Evolutionary conservation across 2,329 filamentous ascomycete species (phyloP).

Genomic region (Fusarium albosuccineum): DNA sequence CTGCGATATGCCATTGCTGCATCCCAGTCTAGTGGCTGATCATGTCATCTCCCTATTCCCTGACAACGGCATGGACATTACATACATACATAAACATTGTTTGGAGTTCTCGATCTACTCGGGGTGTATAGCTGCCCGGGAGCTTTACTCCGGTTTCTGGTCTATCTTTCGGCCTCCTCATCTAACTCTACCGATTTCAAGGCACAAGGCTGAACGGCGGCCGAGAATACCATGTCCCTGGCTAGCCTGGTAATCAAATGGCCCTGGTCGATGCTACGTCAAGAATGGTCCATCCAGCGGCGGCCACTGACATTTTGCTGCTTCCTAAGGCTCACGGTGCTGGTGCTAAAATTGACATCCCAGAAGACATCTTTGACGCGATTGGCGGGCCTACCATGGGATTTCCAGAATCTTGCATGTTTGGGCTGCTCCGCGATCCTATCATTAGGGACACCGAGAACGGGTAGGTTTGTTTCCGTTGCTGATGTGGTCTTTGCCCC

Average conservation of each 20-base stretch:
- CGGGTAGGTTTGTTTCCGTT: neutral
- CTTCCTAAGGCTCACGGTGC: constrained; percentile 27
- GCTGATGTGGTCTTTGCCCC: constrained; percentile 4
- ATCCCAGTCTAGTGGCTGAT: neutral
- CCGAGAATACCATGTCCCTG: constrained; percentile 15
- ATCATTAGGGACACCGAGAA: constrained; percentile 2
- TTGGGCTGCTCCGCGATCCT: constrained; percentile 24
- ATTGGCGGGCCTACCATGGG: constrained; percentile 35
- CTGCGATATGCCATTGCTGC: neutral
- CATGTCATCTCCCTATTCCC: neutral
- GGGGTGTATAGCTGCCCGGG: constrained; percentile 5
- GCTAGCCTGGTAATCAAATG: constrained; percentile 23
- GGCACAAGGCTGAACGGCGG: constrained; percentile 33
- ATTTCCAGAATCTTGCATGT: constrained; percentile 28
- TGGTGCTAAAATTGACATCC: constrained; percentile 46
- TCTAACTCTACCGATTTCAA: neutral
- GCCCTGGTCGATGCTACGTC: constrained; percentile 35
- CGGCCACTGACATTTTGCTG: constrained; percentile 4
- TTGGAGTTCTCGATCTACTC: neutral
- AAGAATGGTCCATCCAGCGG: constrained; percentile 19
- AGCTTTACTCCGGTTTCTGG: constrained; percentile 29
- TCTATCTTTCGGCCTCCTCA: constrained; percentile 1
- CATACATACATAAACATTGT: neutral
- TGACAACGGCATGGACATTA: no score
- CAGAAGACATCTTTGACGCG: constrained; percentile 32